These are phyloP conservation scores for Populus davidiana DNA, from an alignment of 345 rosid genomes.

Conservation along the genomic window DNA sequence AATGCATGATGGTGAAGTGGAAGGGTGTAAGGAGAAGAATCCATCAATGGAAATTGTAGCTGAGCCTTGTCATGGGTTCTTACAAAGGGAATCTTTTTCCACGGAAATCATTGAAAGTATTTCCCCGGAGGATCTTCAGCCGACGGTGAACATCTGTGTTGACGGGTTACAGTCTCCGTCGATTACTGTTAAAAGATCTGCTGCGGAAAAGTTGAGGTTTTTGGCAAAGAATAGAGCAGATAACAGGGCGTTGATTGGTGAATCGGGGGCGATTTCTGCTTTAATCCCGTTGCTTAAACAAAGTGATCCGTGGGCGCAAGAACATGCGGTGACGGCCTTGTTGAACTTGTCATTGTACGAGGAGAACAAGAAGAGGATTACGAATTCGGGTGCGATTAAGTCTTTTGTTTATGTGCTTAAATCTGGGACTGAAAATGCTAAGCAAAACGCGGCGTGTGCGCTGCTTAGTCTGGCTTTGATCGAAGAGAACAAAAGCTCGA, in stretches of 20 bases:
- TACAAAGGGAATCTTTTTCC: constrained; percentile 78
- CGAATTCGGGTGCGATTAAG: constrained; percentile 76
- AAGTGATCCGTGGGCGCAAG: constrained; percentile 89
- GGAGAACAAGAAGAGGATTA: constrained; percentile 54
- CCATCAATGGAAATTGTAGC: constrained; percentile 29
- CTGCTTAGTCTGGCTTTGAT: constrained; percentile 73
- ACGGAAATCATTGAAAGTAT: constrained; percentile 90
- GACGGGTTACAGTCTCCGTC: constrained; percentile 74
- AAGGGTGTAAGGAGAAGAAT: not conserved
- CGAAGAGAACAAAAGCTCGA: constrained; percentile 81
- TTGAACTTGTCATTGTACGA: constrained; percentile 80
- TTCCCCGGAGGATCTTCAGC: constrained; percentile 96
- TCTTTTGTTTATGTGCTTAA: constrained; percentile 79
- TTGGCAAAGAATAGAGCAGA: constrained; percentile 86
- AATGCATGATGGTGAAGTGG: not conserved
- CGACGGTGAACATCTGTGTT: constrained; percentile 86
- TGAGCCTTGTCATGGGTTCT: constrained; percentile 80
- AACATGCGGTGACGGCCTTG: constrained; percentile 89
- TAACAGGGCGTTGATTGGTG: constrained; percentile 79
- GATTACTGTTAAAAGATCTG: constrained; percentile 75
- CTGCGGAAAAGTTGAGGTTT: constrained; percentile 85
- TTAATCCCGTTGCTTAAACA: constrained; percentile 75
- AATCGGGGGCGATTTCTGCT: constrained; percentile 89
- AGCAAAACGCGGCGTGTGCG: constrained; percentile 95
- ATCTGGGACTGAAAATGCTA: constrained; percentile 89